A percentile compares a stretch with the other conserved stretches of the same genome.
These are phyloP conservation scores for Discostella stelligera DNA, from an alignment of 352 stramenopile species.

Conservation along the genomic window DNA sequence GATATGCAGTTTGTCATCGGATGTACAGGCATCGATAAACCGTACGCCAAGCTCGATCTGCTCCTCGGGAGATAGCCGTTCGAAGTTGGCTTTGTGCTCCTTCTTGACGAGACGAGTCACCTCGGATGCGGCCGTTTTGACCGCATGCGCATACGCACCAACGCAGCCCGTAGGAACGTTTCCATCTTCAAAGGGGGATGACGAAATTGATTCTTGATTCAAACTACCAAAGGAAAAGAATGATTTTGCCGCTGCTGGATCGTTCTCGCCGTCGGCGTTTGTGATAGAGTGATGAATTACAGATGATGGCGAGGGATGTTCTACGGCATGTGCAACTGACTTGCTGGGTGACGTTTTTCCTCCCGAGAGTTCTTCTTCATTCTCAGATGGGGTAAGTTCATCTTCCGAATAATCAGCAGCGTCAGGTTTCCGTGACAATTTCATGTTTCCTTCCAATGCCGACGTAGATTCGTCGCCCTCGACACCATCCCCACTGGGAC, in stretches of 20 bases:
- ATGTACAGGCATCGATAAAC: conserved; percentile 72
- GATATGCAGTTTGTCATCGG: conserved; percentile 54
- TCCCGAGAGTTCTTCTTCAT: not conserved
- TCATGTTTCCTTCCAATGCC: conserved; percentile 6
- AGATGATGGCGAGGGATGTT: conserved; percentile 35
- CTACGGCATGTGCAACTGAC: conserved; percentile 25
- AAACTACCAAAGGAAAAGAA: conserved; percentile 29
- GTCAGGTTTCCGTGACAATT: not conserved
- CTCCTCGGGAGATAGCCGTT: conserved; percentile 47
- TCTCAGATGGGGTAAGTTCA: not conserved
- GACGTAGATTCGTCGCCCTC: not conserved
- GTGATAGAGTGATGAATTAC: not conserved
- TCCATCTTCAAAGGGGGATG: conserved; percentile 10
- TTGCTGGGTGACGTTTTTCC: not conserved
- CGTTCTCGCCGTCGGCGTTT: conserved; percentile 12
- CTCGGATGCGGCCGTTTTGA: conserved; percentile 42
- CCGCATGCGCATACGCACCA: conserved; percentile 60
- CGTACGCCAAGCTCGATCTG: conserved; percentile 40
- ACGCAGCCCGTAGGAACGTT: conserved; percentile 69
- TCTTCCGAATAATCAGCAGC: not conserved
- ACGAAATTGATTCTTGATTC: conserved; percentile 2
- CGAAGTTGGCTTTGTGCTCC: conserved; percentile 51
- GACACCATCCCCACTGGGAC: not conserved
- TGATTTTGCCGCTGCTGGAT: not conserved
- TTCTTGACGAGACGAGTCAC: conserved; percentile 49